These are phyloP conservation scores for Kodamaea alishanica DNA, from an alignment of 1,139 yeast species.

Conservation along the genomic window DNA sequence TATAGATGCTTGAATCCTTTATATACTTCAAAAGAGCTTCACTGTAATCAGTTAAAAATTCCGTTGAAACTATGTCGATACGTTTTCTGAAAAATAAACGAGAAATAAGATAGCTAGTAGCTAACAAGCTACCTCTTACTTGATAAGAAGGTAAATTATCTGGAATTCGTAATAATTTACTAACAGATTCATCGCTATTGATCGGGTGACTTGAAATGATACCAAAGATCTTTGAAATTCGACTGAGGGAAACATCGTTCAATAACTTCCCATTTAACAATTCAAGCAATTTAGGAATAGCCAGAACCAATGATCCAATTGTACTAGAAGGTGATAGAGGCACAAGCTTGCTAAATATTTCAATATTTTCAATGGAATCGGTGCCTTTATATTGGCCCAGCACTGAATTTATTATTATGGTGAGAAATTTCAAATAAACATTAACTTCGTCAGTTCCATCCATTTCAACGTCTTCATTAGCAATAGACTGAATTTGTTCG, in stretches of 20 bases:
- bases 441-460: constrained; percentile 10
- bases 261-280: constrained; percentile 23
- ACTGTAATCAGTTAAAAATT: constrained; percentile 16
- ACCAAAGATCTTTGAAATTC: constrained; percentile 50
- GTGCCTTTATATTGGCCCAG: constrained; percentile 20
- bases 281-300: constrained; percentile 19
- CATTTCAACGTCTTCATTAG: constrained; percentile 18
- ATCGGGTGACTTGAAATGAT: constrained; percentile 50
- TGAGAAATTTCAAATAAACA: constrained; percentile 19
- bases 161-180: constrained; percentile 6
- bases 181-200: constrained; percentile 12
- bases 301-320: constrained; percentile 21
- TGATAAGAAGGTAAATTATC: constrained; percentile 15
- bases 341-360: constrained; percentile 30
- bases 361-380: constrained; percentile 21
- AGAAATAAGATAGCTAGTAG: constrained; percentile 50
- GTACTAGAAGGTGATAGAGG: constrained; percentile 34
- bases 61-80: constrained; percentile 16
- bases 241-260: constrained; percentile 33
- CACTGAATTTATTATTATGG: constrained; percentile 28
- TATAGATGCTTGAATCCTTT: constrained; percentile 20
- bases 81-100: constrained; percentile 45
- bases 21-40: constrained; percentile 17
- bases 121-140: constrained; percentile 27
- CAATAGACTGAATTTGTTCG: constrained; percentile 19